These are phyloP conservation scores for Penicillium sp. DNA, from an alignment of 2,329 filamentous ascomycete species.

Conservation along the genomic window DNA sequence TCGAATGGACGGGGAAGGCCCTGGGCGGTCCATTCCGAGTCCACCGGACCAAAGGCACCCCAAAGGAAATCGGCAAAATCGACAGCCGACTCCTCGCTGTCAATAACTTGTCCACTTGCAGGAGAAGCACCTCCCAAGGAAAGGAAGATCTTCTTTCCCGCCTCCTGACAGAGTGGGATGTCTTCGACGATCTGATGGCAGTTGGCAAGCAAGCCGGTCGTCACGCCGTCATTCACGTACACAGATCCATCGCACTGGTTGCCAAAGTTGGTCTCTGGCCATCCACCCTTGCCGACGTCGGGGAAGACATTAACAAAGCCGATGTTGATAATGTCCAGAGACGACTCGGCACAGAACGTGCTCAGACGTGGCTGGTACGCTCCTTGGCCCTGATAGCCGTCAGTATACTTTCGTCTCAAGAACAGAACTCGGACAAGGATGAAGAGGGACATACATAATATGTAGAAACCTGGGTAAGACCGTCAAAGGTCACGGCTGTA, in stretches of 20 bases:
- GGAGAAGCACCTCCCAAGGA: conserved; percentile 43
- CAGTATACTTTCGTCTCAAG: conserved; percentile 7
- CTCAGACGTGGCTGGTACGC: conserved; percentile 44
- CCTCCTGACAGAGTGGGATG: conserved; percentile 43
- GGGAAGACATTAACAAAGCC: conserved; percentile 56
- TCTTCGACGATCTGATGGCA: conserved; percentile 44
- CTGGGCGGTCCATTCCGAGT: conserved; percentile 24
- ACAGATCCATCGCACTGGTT: conserved; percentile 48
- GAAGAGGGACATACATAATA: conserved; percentile 22
- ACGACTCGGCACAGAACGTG: conserved; percentile 50
- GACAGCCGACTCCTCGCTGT: conserved; percentile 35
- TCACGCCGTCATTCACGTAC: conserved; percentile 34
- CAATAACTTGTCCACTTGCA: conserved; percentile 39
- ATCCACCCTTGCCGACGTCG: conserved; percentile 40
- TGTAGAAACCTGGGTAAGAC: conserved; percentile 12
- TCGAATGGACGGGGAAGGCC: conserved; percentile 49
- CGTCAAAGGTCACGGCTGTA: conserved; percentile 5
- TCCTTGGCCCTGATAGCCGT: conserved; percentile 48
- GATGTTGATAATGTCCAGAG: conserved; percentile 54
- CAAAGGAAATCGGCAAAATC: conserved; percentile 50
- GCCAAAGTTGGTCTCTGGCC: conserved; percentile 54
- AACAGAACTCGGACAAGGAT: conserved; percentile 15
- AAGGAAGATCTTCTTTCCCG: conserved; percentile 45
- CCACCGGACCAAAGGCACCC: conserved; percentile 46
- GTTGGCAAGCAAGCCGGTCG: conserved; percentile 39